phyloP scores from a whole-genome alignment of 768 basidiomycete genomes.

The Phaffia tasmanica region DNA sequence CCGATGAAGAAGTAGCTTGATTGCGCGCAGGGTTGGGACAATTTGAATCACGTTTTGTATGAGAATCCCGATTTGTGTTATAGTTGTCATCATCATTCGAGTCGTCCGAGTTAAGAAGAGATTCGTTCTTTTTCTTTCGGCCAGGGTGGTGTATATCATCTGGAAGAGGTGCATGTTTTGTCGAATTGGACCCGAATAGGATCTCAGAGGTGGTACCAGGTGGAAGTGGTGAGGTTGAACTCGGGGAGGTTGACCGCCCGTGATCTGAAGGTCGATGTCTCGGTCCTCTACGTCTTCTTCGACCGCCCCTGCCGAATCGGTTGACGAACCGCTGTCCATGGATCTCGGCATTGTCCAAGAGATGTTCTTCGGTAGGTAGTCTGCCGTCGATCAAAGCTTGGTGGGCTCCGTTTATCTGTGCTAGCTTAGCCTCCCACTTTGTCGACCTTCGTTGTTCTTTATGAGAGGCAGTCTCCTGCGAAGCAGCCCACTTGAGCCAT shows the following conservation, averaged over 20 bases:
- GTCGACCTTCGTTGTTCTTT: background rate
- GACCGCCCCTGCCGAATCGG: constrained; percentile 3
- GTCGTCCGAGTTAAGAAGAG: constrained; percentile 8
- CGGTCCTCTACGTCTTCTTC: background rate
- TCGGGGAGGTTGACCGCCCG: background rate
- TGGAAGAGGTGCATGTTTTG: background rate
- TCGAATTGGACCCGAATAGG: background rate
- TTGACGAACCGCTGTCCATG: background rate
- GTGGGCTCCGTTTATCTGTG: background rate
- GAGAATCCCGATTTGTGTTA: background rate
- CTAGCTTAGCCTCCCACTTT: background rate
- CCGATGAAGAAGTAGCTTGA: background rate
- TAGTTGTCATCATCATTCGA: background rate
- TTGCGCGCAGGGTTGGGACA: background rate
- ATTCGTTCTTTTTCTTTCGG: constrained; percentile 5
- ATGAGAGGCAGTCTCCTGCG: background rate
- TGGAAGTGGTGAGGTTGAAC: background rate
- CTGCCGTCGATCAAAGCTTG: background rate
- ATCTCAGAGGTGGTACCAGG: background rate
- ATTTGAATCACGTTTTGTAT: too few species aligned
- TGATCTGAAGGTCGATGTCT: background rate
- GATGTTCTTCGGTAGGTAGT: background rate
- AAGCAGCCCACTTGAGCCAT: constrained; percentile 20
- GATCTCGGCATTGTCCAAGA: background rate
- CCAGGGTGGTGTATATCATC: background rate